Evolutionary conservation across 2,329 filamentous ascomycete genomes (phyloP), one percentile per base, ranked within the genome.

Genomic region (Alternaria postmessia): DNA sequence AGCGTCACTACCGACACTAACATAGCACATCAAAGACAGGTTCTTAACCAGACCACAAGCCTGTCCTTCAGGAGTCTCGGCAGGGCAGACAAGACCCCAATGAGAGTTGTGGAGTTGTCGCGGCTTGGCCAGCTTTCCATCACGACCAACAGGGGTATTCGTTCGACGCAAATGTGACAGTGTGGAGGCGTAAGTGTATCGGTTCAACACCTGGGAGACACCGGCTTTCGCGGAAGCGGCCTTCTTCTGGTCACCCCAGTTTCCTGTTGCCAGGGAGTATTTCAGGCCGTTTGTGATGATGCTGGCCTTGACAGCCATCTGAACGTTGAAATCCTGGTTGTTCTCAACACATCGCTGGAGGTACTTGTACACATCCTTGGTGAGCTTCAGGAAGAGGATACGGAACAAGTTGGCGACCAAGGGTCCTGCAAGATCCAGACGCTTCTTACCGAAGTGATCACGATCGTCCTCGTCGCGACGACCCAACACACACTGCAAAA

Each of bases 241-340:
- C 84, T 98, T 99, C 86, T 98, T 99, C 83, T 99, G 95, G 68
- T 99, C 95, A 75, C 95, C 96, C 96, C 95, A 99, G 81, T 99
- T 99, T 68, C 95, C 95, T 14, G 95, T 99, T 26, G 95, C 94
- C 63, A 99, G 85, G 53, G 95, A 97, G 81, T 99, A 99, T 77
- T 97, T 97, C 67, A 99, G 82, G 51, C 94, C 95, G 75, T 95
- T 96, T 20, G 94, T 96, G 68, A 99, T 86, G 20, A 95, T 97
- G 64, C 89, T 91, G 22, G 91, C 89, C 82, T 97, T 98, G 74
- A 98, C 91, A 68, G 93, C 95, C 59, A 97, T 87, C 14, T 92
- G 92, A 42, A 98, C 83, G 66, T 95, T 95, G 82, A 99, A 97
- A 64, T 96, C 92, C 62, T 89, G 87, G 79, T 91, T 92, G 54